phyloP scores from a whole-genome alignment of 768 basidiomycete genomes.

The Boletellus ananiceps region DNA sequence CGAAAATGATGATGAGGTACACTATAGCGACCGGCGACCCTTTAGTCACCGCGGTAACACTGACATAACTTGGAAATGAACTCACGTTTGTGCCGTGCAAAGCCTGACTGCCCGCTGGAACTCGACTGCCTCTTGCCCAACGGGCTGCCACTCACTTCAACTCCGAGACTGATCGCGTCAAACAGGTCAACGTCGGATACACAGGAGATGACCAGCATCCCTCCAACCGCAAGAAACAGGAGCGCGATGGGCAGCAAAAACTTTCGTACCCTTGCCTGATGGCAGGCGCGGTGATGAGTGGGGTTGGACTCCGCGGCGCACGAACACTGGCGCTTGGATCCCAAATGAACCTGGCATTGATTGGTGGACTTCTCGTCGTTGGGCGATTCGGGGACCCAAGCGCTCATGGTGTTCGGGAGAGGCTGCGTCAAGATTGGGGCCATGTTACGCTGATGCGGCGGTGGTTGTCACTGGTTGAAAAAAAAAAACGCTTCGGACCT shows the following conservation, averaged over 20 bases:
- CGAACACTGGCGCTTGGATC: conserved; percentile 15
- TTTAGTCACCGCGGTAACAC: neutral
- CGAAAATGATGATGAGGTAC: conserved; percentile 62
- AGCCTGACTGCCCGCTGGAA: conserved; percentile 21
- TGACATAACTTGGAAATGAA: conserved; percentile 4
- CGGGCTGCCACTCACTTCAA: conserved; percentile 28
- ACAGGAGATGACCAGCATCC: conserved; percentile 32
- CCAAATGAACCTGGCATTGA: conserved; percentile 24
- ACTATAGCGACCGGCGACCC: conserved; percentile 31
- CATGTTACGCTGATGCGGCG: conserved; percentile 20
- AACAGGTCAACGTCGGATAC: conserved; percentile 22
- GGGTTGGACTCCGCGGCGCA: conserved; percentile 19
- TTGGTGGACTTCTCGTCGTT: conserved; percentile 15
- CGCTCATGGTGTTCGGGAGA: conserved; percentile 20
- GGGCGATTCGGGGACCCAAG: conserved; percentile 4
- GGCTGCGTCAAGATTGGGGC: conserved; percentile 28
- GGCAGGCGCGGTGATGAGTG: conserved; percentile 29
- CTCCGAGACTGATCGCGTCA: conserved; percentile 21
- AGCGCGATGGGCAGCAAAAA: conserved; percentile 35
- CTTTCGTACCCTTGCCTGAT: conserved; percentile 28
- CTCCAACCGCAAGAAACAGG: conserved; percentile 29
- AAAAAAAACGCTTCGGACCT: conserved; percentile 8
- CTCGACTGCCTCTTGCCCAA: conserved; percentile 26
- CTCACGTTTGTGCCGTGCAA: conserved; percentile 42
- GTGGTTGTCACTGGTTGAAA: neutral